A percentile compares a stretch with the other conserved stretches of the same genome.
These are phyloP conservation scores for Phlyctochytrium arcticum DNA, from an alignment of 192 early-diverging fungal species.

Conservation along the genomic window DNA sequence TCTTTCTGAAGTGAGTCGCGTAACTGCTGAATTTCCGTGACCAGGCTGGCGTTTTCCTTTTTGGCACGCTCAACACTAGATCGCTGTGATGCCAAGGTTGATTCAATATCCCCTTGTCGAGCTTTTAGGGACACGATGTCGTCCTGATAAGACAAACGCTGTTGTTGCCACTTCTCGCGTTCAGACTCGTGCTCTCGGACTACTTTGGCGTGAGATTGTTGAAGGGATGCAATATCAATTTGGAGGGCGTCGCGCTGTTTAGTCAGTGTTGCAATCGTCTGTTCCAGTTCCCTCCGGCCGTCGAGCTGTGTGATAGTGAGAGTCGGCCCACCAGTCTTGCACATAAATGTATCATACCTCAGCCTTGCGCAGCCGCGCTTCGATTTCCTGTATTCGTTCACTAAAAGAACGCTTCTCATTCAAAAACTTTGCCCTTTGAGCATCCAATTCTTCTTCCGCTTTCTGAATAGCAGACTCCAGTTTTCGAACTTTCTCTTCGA, in stretches of 20 bases:
- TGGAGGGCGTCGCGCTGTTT: slow-evolving; percentile 26
- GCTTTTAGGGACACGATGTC: slow-evolving; percentile 30
- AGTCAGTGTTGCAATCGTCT: slow-evolving; percentile 14
- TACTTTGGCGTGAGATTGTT: slow-evolving; percentile 1
- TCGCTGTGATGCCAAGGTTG: not conserved
- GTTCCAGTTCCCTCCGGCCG: slow-evolving; percentile 32
- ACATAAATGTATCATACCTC: slow-evolving; percentile 31
- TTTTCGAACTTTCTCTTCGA: slow-evolving; percentile 30
- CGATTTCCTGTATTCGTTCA: slow-evolving; percentile 21
- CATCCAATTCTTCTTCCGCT: slow-evolving; percentile 27
- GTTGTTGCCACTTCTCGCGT: slow-evolving; percentile 16
- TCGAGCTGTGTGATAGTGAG: slow-evolving; percentile 22
- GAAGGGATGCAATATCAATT: slow-evolving; percentile 20
- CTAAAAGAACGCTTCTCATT: slow-evolving; percentile 28
- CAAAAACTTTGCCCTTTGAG: slow-evolving; percentile 11
- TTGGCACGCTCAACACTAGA: not conserved
- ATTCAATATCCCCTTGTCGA: slow-evolving; percentile 12
- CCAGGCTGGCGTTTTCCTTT: slow-evolving; percentile 15
- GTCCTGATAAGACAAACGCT: slow-evolving; percentile 19
- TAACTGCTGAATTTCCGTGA: slow-evolving; percentile 5
- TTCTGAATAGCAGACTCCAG: slow-evolving; percentile 1
- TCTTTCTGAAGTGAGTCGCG: slow-evolving; percentile 13
- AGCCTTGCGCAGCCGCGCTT: slow-evolving; percentile 15
- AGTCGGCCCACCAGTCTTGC: too few species aligned
- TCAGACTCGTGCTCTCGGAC: slow-evolving; percentile 37